Percentiles rank a stretch among this genome's conserved stretches.
Conservation (phyloP, 2,329 filamentous ascomycete species). For the Talaromyces sp. region DNA sequence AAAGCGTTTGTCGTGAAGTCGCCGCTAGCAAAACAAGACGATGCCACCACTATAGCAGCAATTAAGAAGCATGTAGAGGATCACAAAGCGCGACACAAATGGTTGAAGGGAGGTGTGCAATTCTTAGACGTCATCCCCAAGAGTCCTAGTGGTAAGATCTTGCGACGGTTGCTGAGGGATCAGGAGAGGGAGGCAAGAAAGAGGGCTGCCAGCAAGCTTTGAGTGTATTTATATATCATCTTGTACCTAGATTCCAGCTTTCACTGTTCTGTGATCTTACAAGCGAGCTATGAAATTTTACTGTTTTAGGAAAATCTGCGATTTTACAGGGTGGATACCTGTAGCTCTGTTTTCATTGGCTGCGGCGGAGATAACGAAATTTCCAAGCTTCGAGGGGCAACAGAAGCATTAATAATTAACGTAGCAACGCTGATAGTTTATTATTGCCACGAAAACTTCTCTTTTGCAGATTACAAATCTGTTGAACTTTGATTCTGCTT, state of each 20-base stretch:
- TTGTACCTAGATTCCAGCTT: background rate
- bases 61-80: slow-evolving; percentile 59
- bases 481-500: background rate
- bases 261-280: background rate
- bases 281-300: background rate
- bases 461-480: slow-evolving; percentile 8
- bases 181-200: slow-evolving; percentile 67
- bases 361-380: slow-evolving; percentile 7
- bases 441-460: background rate
- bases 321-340: slow-evolving; percentile 8
- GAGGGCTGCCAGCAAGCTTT: slow-evolving; percentile 65
- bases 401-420: slow-evolving; percentile 14
- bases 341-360: slow-evolving; percentile 1
- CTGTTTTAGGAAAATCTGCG: slow-evolving; percentile 2
- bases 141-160: slow-evolving; percentile 61
- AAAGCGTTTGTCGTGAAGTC: slow-evolving; percentile 64
- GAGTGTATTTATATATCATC: slow-evolving; percentile 24
- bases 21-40: slow-evolving; percentile 50
- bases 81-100: slow-evolving; percentile 61
- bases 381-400: slow-evolving; percentile 18
- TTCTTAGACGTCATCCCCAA: slow-evolving; percentile 59
- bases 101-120: slow-evolving; percentile 59
- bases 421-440: background rate
- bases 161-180: slow-evolving; percentile 65
- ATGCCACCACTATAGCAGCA: slow-evolving; percentile 47